Evolutionary conservation across 371 early-diverging fungal species (phyloP).

Genomic region (Umbelopsis sp.): DNA sequence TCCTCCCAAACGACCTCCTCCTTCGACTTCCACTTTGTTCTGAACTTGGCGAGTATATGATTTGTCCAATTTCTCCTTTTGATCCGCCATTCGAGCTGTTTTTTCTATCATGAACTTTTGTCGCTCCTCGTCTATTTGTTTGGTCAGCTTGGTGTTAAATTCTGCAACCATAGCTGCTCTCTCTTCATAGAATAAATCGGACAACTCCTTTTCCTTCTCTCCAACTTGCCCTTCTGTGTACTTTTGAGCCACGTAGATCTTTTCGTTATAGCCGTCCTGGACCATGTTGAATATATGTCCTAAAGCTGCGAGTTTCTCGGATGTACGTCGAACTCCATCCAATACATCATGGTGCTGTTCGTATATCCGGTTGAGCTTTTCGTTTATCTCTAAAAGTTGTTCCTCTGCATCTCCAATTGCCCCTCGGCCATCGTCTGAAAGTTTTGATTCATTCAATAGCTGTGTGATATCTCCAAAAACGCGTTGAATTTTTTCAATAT

Average conservation of each 20-base stretch:
- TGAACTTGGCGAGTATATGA: constrained; percentile 72
- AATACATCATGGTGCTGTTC: background rate
- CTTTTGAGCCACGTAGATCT: constrained; percentile 10
- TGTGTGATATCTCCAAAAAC: background rate
- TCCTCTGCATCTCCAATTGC: background rate
- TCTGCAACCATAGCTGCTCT: constrained; percentile 31
- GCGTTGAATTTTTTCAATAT: background rate
- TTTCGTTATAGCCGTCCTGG: background rate
- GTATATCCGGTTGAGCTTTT: background rate
- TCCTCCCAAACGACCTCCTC: constrained; percentile 87
- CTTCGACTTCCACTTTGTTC: constrained; percentile 85
- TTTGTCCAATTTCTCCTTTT: constrained; percentile 59
- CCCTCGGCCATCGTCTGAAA: background rate
- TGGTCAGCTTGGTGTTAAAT: constrained; percentile 27
- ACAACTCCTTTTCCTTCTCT: constrained; percentile 44
- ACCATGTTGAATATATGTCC: background rate
- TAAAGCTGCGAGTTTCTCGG: background rate
- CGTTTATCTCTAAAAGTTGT: background rate
- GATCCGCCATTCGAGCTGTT: constrained; percentile 46
- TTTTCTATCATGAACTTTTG: constrained; percentile 39
- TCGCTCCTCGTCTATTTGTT: constrained; percentile 50
- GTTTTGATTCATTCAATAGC: background rate
- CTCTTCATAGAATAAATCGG: constrained; percentile 43
- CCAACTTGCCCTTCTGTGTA: constrained; percentile 28
- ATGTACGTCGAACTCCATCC: background rate